These are phyloP conservation scores for Hondaea fermentalgiana DNA, from an alignment of 108 stramenopile genomes.

Conservation along the genomic window DNA sequence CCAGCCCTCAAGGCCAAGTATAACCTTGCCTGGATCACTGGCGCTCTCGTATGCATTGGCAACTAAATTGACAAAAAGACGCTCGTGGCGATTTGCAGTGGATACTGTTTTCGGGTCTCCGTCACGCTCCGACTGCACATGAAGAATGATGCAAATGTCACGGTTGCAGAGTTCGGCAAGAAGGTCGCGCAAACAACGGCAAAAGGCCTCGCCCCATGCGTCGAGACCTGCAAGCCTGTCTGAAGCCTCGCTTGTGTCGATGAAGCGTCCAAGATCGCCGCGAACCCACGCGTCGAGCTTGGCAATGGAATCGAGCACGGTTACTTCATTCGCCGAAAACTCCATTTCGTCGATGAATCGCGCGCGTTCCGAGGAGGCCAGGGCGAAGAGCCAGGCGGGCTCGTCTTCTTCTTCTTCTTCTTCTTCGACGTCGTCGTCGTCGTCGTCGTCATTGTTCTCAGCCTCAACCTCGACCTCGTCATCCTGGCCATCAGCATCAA, in stretches of 20 bases:
- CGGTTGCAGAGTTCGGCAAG: background rate
- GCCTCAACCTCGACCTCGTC: background rate
- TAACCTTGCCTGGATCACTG: background rate
- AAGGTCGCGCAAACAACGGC: background rate
- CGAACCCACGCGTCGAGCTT: background rate
- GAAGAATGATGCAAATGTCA: background rate
- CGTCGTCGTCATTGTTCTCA: background rate
- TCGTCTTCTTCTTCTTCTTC: background rate
- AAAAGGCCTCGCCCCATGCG: background rate
- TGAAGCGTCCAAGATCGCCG: background rate
- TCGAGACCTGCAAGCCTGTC: background rate
- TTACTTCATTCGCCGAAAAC: background rate
- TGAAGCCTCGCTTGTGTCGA: background rate
- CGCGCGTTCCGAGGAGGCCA: background rate
- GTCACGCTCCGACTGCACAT: background rate
- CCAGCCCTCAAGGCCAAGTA: constrained; percentile 7
- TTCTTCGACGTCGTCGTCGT: background rate
- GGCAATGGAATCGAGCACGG: background rate
- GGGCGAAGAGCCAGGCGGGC: background rate
- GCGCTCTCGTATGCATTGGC: background rate
- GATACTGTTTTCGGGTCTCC: no score
- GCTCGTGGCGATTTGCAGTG: no score
- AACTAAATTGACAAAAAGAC: background rate
- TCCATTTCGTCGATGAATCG: background rate
- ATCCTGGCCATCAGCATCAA: background rate